Base-by-base conservation (phyloP, 306 rosid genomes). In the Rubus parviflorus region DNA sequence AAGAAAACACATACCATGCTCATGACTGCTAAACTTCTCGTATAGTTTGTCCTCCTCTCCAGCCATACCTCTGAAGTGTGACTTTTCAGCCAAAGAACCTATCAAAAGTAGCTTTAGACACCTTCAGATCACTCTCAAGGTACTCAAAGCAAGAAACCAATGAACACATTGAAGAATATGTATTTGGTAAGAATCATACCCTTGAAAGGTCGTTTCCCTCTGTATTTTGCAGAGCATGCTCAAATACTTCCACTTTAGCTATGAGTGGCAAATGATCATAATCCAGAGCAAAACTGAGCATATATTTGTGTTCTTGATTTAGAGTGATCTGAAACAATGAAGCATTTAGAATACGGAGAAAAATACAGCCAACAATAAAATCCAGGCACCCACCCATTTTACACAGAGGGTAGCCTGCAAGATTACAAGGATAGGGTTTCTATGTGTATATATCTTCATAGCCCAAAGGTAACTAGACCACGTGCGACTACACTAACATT, bases 1-100 rank as follows among this genome's bases (percentile, higher is more conserved):
- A 57, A 42, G 62, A 12, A 49, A 71, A 74, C 43, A 57, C 38
- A 20, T 83, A 95, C 98, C 98, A 95, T 95, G 87, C 98, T 95
- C 98, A 95, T 95, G 87, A 92, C 98, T 74, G 98, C 98, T 87
- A 95, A 88, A 86, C 98, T 95, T 83, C 97, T 88, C 3, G 98
- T 95, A 74, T 95, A 95, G 82, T 95, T 95, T 70, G 98, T 95
- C 80, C 98, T 92, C 85, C 98, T 95, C 88, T 92, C 98, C 35
- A 95, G 86, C 98, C 98, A 95, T 80, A 95, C 80, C 85, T 95
- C 98, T 20, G 98, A 95, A 56, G 98, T 92, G 48, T 97, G 93
- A 86, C 98, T 95, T 88, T 95, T 95, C 89, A 95, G 91, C 98
- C 98, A 92, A 66, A 95, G 97, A 61, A 95, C 96, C 98, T 94